Evolutionary conservation across 2,329 filamentous ascomycete genomes (phyloP), one percentile per base, ranked within the genome.

Genomic region (Tolypocladium nubicola): DNA sequence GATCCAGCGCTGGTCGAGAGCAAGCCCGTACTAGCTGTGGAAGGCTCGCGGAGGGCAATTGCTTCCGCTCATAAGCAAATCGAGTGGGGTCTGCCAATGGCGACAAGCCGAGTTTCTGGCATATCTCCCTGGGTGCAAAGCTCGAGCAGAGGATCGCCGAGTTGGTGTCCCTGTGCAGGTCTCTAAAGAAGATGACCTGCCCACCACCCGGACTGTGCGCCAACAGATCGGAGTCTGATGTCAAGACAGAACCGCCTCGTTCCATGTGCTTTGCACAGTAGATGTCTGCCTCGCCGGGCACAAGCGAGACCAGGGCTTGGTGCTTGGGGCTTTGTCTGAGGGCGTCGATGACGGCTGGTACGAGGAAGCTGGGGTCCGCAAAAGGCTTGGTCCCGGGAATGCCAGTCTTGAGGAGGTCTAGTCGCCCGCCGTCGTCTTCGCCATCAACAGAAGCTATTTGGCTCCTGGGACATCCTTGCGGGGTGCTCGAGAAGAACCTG

Each of bases 221-320:
- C 0, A 96, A 75, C 10, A 97, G 77, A 66, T 97, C 93, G 0
- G 91, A 95, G 65, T 97, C 93, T n/a, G 84, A 86, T 0, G 90
- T 95, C 8, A 97, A 71, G 16, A 90, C 79, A 1, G 76, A 74
- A 0, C 82, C 83, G 2, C 79, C 76, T 37, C 76, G 67, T 2
- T 73, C 61, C n/a, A 89, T 78, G 56, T 84, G 77, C 16, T 78
- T 72, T 3, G 90, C 90, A 68, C 91, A 96, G 72, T 84, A 94
- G 30, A 78, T 72, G 67, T 97, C 93, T 1, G 93, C 93, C 71
- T 97, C 93, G 0, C 89, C 91, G 0, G 90, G 85, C 0, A 96
- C 86, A 14, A 94, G 77, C 30, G 76, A 72, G 10, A 75, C 76
- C 50, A 77, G 66, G 59, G 60, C 65, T 5, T 61, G 68, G 60